Conservation (phyloP, 2,329 filamentous ascomycete species). For the Xylariomycetidae sp. region DNA sequence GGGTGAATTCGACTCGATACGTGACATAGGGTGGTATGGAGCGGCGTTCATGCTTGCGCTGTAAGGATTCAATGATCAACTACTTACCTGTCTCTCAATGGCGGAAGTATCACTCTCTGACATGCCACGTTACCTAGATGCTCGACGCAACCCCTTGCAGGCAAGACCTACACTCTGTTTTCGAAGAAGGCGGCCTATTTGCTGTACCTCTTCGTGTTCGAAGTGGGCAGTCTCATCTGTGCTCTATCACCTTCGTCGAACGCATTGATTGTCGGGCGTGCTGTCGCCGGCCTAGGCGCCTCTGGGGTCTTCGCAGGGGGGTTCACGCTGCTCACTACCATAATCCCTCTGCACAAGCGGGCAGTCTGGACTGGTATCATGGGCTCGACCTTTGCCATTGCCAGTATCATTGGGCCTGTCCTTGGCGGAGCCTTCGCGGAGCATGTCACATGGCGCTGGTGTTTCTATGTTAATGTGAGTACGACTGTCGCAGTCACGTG, state of each 20-base stretch:
- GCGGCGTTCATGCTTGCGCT: slow-evolving; percentile 1
- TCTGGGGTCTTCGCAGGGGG: slow-evolving; percentile 25
- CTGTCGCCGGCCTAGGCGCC: slow-evolving; percentile 24
- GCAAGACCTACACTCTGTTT: slow-evolving; percentile 16
- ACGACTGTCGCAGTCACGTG: too few relatives aligned
- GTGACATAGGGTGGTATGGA: neutral
- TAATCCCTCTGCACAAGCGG: slow-evolving; percentile 13
- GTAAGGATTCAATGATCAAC: neutral
- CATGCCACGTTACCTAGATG: neutral
- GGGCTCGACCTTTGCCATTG: slow-evolving; percentile 9
- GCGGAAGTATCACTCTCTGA: neutral
- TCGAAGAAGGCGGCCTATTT: slow-evolving; percentile 13
- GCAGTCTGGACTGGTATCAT: slow-evolving; percentile 10
- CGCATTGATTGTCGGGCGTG: slow-evolving; percentile 24
- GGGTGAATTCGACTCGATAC: neutral
- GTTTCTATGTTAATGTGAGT: slow-evolving; percentile 15
- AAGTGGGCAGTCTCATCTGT: slow-evolving; percentile 12
- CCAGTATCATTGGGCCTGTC: slow-evolving; percentile 12
- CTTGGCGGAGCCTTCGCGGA: slow-evolving; percentile 13
- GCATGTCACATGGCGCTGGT: slow-evolving; percentile 15
- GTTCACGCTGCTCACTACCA: slow-evolving; percentile 17
- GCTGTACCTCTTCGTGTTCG: slow-evolving; percentile 8
- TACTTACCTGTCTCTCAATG: neutral
- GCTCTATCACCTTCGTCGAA: slow-evolving; percentile 17
- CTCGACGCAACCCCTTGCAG: slow-evolving; percentile 10